Percentiles rank a stretch among this genome's conserved stretches.
Evolutionary conservation across 495 filamentous ascomycete genomes (phyloP).

Genomic region (Diplogelasinospora grovesii): DNA sequence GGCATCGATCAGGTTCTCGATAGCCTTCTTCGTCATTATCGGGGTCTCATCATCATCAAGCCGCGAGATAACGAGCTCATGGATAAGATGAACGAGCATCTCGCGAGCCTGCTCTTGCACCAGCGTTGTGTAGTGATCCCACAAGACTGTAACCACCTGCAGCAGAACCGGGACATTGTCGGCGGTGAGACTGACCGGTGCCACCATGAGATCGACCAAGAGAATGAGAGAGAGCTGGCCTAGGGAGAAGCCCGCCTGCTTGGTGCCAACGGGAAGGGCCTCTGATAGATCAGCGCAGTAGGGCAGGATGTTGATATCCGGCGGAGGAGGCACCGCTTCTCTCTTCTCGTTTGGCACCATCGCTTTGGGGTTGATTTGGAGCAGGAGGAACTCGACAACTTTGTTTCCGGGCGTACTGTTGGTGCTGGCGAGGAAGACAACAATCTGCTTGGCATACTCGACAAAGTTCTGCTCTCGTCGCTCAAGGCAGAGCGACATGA

Average conservation of each 20-base stretch:
- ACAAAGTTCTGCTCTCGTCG: constrained; percentile 95
- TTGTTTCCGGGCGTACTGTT: constrained; percentile 71
- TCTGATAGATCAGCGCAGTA: constrained; percentile 82
- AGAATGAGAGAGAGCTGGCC: constrained; percentile 91
- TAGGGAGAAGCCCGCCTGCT: constrained; percentile 83
- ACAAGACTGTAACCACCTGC: constrained; percentile 87
- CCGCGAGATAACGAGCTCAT: constrained; percentile 89
- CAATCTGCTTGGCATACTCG: constrained; percentile 93
- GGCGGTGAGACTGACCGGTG: constrained; percentile 68
- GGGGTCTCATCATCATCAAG: constrained; percentile 73
- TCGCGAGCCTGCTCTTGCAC: constrained; percentile 95
- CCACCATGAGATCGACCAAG: constrained; percentile 92
- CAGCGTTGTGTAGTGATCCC: constrained; percentile 93
- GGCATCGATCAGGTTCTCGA: constrained; percentile 85
- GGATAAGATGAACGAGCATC: constrained; percentile 96
- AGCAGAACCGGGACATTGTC: constrained; percentile 79
- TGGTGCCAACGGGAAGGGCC: constrained; percentile 78
- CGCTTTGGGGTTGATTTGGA: constrained; percentile 81
- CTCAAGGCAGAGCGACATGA: constrained; percentile 87
- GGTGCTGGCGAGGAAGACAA: constrained; percentile 89
- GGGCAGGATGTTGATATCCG: constrained; percentile 67
- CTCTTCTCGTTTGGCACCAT: constrained; percentile 83
- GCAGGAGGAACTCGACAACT: constrained; percentile 86
- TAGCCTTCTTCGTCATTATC: constrained; percentile 57
- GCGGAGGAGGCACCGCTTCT: constrained; percentile 62